phyloP scores from a whole-genome alignment of 2,329 filamentous ascomycete genomes.

The Dactylellina cionopaga region DNA sequence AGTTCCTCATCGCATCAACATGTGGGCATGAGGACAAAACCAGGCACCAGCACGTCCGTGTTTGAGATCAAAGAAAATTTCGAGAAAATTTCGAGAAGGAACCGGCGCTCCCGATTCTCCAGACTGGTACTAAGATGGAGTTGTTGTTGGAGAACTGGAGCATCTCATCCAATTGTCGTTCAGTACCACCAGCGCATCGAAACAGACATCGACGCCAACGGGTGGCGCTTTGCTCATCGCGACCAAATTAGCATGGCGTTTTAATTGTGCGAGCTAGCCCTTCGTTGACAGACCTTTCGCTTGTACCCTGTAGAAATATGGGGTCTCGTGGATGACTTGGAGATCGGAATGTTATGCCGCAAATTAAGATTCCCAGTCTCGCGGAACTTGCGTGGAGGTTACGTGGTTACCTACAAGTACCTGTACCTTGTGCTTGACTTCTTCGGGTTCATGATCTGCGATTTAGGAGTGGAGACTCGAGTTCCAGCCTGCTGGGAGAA shows the following conservation, averaged over 20 bases:
- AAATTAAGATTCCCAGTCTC: background rate
- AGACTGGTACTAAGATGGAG: background rate
- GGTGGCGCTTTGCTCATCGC: constrained; percentile 35
- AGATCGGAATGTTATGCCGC: constrained; percentile 2
- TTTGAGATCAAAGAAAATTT: constrained; percentile 13
- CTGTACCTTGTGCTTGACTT: background rate
- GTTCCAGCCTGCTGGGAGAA: background rate
- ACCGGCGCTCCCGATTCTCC: background rate
- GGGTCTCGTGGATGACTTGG: constrained; percentile 8
- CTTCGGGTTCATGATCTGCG: background rate
- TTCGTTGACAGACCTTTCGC: constrained; percentile 12
- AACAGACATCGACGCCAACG: constrained; percentile 35
- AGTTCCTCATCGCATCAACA: background rate
- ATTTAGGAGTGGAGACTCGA: background rate
- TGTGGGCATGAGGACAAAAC: constrained; percentile 3
- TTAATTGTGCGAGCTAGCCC: constrained; percentile 24
- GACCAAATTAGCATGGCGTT: constrained; percentile 43
- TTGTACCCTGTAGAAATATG: background rate
- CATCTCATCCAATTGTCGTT: constrained; percentile 17
- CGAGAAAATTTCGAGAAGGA: constrained; percentile 6
- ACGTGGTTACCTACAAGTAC: too few relatives aligned
- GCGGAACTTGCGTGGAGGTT: too few relatives aligned
- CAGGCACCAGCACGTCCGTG: constrained; percentile 20
- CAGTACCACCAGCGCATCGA: constrained; percentile 30
- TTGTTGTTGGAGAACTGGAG: constrained; percentile 4